Evolutionary conservation across 805 yeast genomes (phyloP), one percentile per base, ranked within the genome.

Genomic region (Dipodascopsis tothii): DNA sequence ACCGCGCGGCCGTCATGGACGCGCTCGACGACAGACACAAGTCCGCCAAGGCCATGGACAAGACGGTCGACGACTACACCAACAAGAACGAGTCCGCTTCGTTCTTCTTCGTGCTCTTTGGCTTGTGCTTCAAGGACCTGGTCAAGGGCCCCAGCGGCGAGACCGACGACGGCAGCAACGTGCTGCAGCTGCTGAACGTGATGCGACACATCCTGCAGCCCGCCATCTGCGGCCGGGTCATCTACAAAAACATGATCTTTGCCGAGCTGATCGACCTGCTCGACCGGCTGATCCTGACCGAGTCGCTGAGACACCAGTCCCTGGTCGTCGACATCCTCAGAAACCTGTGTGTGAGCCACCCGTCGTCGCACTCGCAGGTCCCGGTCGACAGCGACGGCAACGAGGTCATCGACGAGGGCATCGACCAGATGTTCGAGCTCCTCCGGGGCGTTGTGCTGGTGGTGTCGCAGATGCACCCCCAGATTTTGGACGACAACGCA

Each of bases 341-440:
- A 22, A 73, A 71, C 39, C 65, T 82, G 21, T 79, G 81, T 41
- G 59, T 69, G 32, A 63, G 70, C 16, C 72, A 71, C 52, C 65
- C 71, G 21, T 65, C 51, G 5, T 37, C 52, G 6, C 41, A 39
- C 27, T 23, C 44, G 25, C 30, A 32, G 32, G 35, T n/a, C 46
- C 42, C 52, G 43, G 21, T 44, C 25, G 43, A 44, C 34, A 54
- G 51, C 3, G 48, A 60, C 1, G 61, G 64, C 1, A 76, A 72
- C 6, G 70, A 58, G 16, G 52, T 66, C 30, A 66, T 77, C 43
- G 65, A 72, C 27, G 63, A 68, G 22, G 80, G 78, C 40, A 80
- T 84, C 43, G 94, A 85, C 54, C 85, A 84, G 56, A 64, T 86
- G 35, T 85, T 90, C 60, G 96, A 90, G 58, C 67, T 88, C 21